Conservation (phyloP, 257 asterid genomes). For the Vinca minor region DNA sequence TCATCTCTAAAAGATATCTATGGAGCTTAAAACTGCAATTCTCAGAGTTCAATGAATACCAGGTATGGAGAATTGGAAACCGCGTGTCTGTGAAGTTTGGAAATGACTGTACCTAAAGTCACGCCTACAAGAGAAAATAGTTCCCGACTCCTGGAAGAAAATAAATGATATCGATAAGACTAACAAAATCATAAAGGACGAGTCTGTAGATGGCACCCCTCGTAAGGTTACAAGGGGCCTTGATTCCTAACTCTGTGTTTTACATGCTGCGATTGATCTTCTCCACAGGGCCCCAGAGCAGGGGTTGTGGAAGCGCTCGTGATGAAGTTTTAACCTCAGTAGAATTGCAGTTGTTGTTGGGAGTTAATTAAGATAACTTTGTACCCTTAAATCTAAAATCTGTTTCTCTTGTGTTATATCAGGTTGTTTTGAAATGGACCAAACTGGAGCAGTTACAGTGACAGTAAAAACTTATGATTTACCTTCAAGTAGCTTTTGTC, state of each 20-base stretch:
- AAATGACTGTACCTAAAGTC: too few species aligned
- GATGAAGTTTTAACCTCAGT: too few species aligned
- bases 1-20: neutral
- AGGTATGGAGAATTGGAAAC: neutral
- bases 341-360: too few species aligned
- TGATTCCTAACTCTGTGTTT: too few species aligned
- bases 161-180: neutral
- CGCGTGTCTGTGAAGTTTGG: neutral
- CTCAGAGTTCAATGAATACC: neutral
- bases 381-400: too few species aligned
- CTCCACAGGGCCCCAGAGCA: too few species aligned
- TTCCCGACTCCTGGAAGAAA: neutral
- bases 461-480: neutral
- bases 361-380: neutral
- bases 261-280: too few species aligned
- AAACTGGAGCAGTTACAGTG: neutral
- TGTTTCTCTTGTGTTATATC: constrained; percentile 9
- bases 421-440: neutral
- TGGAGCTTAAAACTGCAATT: neutral
- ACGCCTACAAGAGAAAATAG: neutral
- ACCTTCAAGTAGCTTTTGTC: neutral
- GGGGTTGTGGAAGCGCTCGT: too few species aligned
- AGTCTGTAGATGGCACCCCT: too few species aligned
- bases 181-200: too few species aligned
- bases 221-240: too few species aligned